Percentiles rank a stretch among this genome's conserved stretches.
phyloP scores from a whole-genome alignment of 1,284 basidiomycete genomes.

The Sutorius eximius region DNA sequence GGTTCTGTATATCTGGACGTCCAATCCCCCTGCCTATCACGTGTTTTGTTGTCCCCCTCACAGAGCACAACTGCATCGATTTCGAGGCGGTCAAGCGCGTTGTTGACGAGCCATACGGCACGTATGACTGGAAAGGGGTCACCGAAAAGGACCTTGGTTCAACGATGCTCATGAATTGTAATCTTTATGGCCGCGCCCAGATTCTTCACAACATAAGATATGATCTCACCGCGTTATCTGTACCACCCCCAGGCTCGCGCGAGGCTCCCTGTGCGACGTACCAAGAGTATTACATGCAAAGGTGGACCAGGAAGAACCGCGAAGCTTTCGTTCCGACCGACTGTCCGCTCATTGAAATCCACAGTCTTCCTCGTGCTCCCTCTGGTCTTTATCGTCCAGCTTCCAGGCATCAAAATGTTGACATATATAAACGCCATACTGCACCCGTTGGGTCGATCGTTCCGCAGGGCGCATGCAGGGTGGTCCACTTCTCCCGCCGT shows the following conservation, averaged over 20 bases:
- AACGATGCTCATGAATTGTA: constrained; percentile 53
- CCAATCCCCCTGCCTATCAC: constrained; percentile 51
- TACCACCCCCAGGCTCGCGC: constrained; percentile 47
- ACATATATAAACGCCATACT: constrained; percentile 22
- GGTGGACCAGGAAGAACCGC: constrained; percentile 51
- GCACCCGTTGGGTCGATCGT: constrained; percentile 42
- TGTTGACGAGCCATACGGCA: constrained; percentile 49
- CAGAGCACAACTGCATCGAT: constrained; percentile 48
- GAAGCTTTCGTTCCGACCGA: constrained; percentile 46
- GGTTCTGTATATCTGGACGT: constrained; percentile 61
- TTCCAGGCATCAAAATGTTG: constrained; percentile 22
- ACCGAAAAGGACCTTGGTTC: constrained; percentile 46
- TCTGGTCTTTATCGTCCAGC: constrained; percentile 45
- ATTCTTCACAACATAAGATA: constrained; percentile 55
- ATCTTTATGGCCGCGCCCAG: constrained; percentile 55
- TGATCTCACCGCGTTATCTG: constrained; percentile 64
- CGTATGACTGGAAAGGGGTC: constrained; percentile 54
- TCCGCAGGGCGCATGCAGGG: constrained; percentile 54
- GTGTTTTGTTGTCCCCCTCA: constrained; percentile 65
- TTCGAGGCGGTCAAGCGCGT: constrained; percentile 53
- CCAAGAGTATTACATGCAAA: constrained; percentile 55
- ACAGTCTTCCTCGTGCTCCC: constrained; percentile 42
- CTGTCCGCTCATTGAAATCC: constrained; percentile 61
- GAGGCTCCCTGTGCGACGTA: constrained; percentile 54
- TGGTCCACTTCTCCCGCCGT: constrained; percentile 47